Conservation (phyloP, 1,284 basidiomycete genomes). For the Butyriboletus appendiculatus region DNA sequence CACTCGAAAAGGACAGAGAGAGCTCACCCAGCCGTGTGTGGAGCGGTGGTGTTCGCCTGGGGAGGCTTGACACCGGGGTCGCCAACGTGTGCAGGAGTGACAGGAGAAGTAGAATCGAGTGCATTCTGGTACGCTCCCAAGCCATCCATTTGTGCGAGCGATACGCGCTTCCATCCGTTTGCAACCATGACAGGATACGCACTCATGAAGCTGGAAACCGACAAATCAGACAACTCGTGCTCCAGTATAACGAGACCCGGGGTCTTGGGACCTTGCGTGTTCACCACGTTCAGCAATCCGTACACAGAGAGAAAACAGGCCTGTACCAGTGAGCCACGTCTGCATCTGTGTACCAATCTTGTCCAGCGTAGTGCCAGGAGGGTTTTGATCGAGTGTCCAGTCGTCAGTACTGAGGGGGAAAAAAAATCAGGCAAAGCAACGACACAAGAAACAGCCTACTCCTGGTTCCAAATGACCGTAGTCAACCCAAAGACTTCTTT, state of each 20-base stretch:
- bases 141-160: slow-evolving; percentile 52
- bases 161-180: slow-evolving; percentile 68
- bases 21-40: slow-evolving; percentile 9
- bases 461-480: slow-evolving; percentile 80
- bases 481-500: slow-evolving; percentile 68
- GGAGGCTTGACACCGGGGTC: slow-evolving; percentile 24
- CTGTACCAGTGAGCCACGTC: slow-evolving; percentile 54
- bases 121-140: slow-evolving; percentile 60
- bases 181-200: slow-evolving; percentile 63
- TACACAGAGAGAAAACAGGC: neutral
- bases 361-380: slow-evolving; percentile 41
- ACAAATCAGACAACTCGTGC: slow-evolving; percentile 71
- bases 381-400: slow-evolving; percentile 54
- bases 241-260: slow-evolving; percentile 82
- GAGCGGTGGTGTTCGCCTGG: slow-evolving; percentile 1
- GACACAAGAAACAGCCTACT: slow-evolving; percentile 45
- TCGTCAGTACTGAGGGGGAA: slow-evolving; percentile 55
- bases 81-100: slow-evolving; percentile 25
- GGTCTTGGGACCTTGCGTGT: slow-evolving; percentile 53
- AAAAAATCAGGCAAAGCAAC: slow-evolving; percentile 6
- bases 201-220: slow-evolving; percentile 70
- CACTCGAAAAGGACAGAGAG: neutral
- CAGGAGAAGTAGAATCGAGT: slow-evolving; percentile 27
- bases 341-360: slow-evolving; percentile 49
- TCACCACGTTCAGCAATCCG: slow-evolving; percentile 12